These are phyloP conservation scores for Saccharomycopsis lassenensis DNA, from an alignment of 805 yeast species.

Conservation along the genomic window DNA sequence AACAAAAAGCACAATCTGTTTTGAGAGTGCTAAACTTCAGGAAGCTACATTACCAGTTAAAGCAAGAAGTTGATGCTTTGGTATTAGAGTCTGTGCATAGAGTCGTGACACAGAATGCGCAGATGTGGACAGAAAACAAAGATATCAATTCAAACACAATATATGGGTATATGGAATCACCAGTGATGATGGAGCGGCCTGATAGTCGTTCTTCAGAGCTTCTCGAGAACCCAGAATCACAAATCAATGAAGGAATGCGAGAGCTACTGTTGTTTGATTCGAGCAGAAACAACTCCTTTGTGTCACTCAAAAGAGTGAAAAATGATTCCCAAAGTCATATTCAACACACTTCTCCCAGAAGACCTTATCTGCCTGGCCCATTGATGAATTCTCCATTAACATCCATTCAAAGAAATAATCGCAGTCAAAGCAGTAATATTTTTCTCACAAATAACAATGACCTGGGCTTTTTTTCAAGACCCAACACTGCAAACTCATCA, in stretches of 20 bases:
- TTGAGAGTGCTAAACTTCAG: slow-evolving; percentile 62
- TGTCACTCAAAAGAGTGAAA: slow-evolving; percentile 19
- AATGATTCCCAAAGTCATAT: slow-evolving; percentile 8
- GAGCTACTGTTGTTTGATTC: slow-evolving; percentile 19
- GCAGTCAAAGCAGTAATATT: slow-evolving; percentile 15
- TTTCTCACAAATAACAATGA: slow-evolving; percentile 20
- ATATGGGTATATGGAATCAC: too few relatives aligned
- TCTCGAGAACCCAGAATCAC: too few relatives aligned
- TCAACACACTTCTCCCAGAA: slow-evolving; percentile 32
- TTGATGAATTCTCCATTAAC: slow-evolving; percentile 40
- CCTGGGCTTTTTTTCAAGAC: slow-evolving; percentile 13
- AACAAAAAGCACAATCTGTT: slow-evolving; percentile 58
- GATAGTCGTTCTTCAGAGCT: too few relatives aligned
- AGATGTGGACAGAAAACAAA: slow-evolving; percentile 25
- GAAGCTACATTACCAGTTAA: slow-evolving; percentile 64
- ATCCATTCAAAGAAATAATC: slow-evolving; percentile 44
- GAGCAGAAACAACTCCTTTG: slow-evolving; percentile 19
- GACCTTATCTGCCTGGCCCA: slow-evolving; percentile 46
- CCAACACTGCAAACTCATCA: slow-evolving; percentile 29
- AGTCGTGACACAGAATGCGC: too few relatives aligned
- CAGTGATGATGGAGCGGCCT: too few relatives aligned
- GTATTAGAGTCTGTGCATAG: slow-evolving; percentile 54
- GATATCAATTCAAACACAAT: slow-evolving; percentile 2
- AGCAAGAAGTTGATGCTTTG: slow-evolving; percentile 63
- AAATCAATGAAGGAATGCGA: too few relatives aligned